Evolutionary conservation across 2,329 filamentous ascomycete species (phyloP).

Genomic region (Fusarium sp.): DNA sequence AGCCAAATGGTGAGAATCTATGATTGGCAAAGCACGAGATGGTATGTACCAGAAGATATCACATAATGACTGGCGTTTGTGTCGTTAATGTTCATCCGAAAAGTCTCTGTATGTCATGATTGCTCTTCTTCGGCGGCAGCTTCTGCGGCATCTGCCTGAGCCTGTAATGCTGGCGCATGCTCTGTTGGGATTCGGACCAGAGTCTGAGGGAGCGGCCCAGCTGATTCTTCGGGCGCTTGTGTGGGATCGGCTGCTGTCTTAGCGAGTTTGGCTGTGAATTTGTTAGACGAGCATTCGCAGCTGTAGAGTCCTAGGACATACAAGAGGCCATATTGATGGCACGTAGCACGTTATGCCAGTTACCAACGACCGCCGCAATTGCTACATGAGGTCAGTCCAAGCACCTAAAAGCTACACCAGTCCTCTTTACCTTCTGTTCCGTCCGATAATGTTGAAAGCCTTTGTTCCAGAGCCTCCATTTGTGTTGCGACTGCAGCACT

Average conservation of each 20-base stretch:
- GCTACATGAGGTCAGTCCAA: constrained; percentile 61
- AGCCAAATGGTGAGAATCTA: neutral
- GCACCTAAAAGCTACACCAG: neutral
- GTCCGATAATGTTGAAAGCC: constrained; percentile 80
- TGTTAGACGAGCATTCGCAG: constrained; percentile 1
- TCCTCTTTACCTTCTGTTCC: constrained; percentile 78
- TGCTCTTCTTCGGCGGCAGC: constrained; percentile 58
- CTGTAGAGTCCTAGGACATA: constrained; percentile 58
- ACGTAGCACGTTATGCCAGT: constrained; percentile 88
- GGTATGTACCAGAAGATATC: neutral
- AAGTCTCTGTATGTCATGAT: constrained; percentile 22
- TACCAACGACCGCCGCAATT: constrained; percentile 85
- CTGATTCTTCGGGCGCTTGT: constrained; percentile 56
- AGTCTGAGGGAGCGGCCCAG: constrained; percentile 77
- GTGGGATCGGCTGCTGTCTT: constrained; percentile 62
- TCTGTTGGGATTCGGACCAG: constrained; percentile 88
- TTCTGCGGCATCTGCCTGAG: constrained; percentile 66
- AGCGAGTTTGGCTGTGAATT: constrained; percentile 73
- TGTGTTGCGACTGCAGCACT: constrained; percentile 82
- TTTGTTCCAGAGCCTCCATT: constrained; percentile 85
- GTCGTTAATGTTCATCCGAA: neutral
- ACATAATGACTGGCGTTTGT: neutral
- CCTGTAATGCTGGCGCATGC: constrained; percentile 74
- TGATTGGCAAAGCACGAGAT: neutral
- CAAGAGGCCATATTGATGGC: constrained; percentile 89